Percentiles rank a stretch among this genome's conserved stretches.
Evolutionary conservation across 345 rosid genomes (phyloP).

Genomic region (Mercurialis annua): DNA sequence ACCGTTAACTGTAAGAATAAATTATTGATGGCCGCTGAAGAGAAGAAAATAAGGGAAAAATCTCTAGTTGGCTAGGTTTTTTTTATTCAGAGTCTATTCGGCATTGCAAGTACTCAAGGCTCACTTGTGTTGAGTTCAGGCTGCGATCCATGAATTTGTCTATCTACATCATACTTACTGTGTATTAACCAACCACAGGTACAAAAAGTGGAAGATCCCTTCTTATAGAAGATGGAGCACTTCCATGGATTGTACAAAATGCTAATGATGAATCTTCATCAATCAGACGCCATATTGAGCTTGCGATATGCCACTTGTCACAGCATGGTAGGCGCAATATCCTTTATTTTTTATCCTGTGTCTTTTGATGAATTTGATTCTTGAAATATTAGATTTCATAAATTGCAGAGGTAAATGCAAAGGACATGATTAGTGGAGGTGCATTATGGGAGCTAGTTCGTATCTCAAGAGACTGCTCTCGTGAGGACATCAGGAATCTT

Average conservation of each 20-base stretch:
- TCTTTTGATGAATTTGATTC: background rate
- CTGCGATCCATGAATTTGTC: background rate
- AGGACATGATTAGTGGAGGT: constrained; percentile 36
- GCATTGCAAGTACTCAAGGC: background rate
- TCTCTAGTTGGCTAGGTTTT: too few relatives aligned
- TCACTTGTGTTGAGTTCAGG: background rate
- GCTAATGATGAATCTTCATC: constrained; percentile 35
- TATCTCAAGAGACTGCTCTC: constrained; percentile 30
- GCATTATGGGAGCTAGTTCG: constrained; percentile 38
- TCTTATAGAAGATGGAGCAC: constrained; percentile 34
- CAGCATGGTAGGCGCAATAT: constrained; percentile 27
- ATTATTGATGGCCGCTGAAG: too few relatives aligned
- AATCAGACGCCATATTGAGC: constrained; percentile 38
- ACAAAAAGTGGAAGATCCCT: constrained; percentile 26
- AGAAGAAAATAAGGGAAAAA: too few relatives aligned
- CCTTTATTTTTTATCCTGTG: too few relatives aligned
- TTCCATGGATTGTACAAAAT: constrained; percentile 35
- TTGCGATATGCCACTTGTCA: constrained; percentile 29
- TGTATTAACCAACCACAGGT: constrained; percentile 14
- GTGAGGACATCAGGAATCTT: constrained; percentile 36
- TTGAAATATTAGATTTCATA: background rate
- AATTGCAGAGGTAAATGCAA: constrained; percentile 31
- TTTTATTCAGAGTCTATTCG: background rate
- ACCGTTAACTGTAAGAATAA: too few relatives aligned
- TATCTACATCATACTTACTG: too few relatives aligned